Percentiles rank a stretch among this genome's conserved stretches.
These are phyloP conservation scores for Tulasnella sp. DNA, from an alignment of 768 basidiomycete species.

Conservation along the genomic window DNA sequence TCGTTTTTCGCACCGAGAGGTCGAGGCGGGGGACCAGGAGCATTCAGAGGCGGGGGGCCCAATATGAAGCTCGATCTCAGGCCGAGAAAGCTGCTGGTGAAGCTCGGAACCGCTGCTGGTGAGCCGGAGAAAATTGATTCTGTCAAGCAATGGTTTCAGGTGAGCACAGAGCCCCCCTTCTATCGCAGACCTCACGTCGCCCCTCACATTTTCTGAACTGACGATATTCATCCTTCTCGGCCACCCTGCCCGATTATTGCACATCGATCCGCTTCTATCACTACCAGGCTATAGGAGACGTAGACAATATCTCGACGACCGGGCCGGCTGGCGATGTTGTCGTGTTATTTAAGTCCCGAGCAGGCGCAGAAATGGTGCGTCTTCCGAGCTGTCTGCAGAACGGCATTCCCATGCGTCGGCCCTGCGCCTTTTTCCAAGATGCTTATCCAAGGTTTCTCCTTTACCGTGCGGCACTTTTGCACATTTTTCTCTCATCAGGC, in stretches of 20 bases:
- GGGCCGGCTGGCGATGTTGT: slow-evolving; percentile 52
- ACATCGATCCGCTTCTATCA: background rate
- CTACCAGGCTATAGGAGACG: slow-evolving; percentile 58
- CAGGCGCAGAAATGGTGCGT: slow-evolving; percentile 69
- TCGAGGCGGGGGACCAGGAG: slow-evolving; percentile 23
- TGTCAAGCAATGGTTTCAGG: slow-evolving; percentile 81
- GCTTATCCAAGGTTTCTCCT: slow-evolving; percentile 21
- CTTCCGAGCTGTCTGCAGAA: slow-evolving; percentile 3
- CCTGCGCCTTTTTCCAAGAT: slow-evolving; percentile 23
- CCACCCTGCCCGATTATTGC: background rate
- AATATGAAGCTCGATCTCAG: slow-evolving; percentile 91
- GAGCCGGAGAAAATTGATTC: slow-evolving; percentile 48
- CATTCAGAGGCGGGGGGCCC: slow-evolving; percentile 48
- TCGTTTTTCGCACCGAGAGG: slow-evolving; percentile 9
- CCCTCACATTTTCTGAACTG: background rate
- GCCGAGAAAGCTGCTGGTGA: slow-evolving; percentile 72
- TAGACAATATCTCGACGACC: slow-evolving; percentile 57
- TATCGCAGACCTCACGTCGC: background rate
- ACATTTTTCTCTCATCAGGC: slow-evolving; percentile 44
- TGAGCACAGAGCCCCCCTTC: slow-evolving; percentile 33
- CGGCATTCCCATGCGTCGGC: slow-evolving; percentile 24
- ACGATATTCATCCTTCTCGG: background rate
- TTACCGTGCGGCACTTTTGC: slow-evolving; percentile 26
- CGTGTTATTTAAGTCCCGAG: slow-evolving; percentile 66
- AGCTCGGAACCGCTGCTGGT: slow-evolving; percentile 52